Percentiles rank a stretch among this genome's conserved stretches.
Conservation (phyloP, 1,284 basidiomycete genomes). For the Schizophyllum amplum region DNA sequence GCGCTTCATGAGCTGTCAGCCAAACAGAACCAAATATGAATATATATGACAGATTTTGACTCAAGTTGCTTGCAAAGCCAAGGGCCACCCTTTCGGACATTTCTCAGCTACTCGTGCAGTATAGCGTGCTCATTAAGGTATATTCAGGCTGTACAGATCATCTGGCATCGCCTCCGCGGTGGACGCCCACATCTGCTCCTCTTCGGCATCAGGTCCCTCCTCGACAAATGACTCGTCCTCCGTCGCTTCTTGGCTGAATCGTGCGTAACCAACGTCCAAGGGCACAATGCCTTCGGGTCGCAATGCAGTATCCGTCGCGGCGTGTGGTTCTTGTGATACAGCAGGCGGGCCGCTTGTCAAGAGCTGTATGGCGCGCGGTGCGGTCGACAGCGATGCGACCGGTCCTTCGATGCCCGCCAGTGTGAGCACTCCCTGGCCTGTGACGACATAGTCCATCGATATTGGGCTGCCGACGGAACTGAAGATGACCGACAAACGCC, state of each 20-base stretch:
- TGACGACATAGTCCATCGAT: constrained; percentile 69
- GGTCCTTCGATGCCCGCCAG: constrained; percentile 20
- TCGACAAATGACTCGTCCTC: constrained; percentile 18
- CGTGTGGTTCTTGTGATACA: too few relatives aligned
- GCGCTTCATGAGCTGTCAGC: not conserved
- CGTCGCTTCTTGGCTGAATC: not conserved
- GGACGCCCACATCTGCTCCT: constrained; percentile 40
- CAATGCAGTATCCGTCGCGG: too few relatives aligned
- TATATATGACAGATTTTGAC: not conserved
- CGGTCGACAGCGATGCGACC: not conserved
- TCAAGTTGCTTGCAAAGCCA: too few relatives aligned
- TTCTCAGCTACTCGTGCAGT: too few relatives aligned
- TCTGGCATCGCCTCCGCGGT: constrained; percentile 25
- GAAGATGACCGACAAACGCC: constrained; percentile 68
- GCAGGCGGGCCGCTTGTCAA: too few relatives aligned
- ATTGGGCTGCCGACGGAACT: constrained; percentile 50
- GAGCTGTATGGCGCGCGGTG: too few relatives aligned
- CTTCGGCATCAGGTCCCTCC: constrained; percentile 10
- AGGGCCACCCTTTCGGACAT: too few relatives aligned
- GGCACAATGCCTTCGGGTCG: not conserved
- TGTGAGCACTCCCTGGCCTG: constrained; percentile 44
- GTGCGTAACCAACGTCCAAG: constrained; percentile 3
- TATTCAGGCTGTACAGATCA: constrained; percentile 20
- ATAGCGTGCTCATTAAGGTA: not conserved
- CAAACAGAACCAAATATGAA: not conserved